Evolutionary conservation across 1,139 yeast genomes (phyloP).

Genomic region (Zygotorulaspora mrakii): DNA sequence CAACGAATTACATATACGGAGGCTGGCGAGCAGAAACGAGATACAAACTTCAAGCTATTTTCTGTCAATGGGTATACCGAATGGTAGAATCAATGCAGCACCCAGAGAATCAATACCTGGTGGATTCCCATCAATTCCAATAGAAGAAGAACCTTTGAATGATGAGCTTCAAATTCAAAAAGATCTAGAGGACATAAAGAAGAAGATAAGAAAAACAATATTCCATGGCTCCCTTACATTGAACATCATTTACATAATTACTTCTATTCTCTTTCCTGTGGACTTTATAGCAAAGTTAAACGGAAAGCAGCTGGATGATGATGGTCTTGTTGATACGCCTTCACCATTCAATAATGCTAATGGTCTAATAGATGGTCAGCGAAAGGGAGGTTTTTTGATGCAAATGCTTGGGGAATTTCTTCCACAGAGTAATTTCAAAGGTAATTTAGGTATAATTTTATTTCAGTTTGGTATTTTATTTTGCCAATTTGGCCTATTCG

Average conservation of each 20-base stretch:
- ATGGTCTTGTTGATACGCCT: slow-evolving; percentile 28
- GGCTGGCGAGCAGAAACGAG: slow-evolving; percentile 23
- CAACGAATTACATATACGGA: slow-evolving; percentile 19
- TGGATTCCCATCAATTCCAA: slow-evolving; percentile 15
- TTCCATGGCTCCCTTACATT: slow-evolving; percentile 30
- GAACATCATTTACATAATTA: slow-evolving; percentile 30
- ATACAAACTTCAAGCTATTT: slow-evolving; percentile 15
- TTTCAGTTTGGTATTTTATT: slow-evolving; percentile 33
- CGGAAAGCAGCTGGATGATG: slow-evolving; percentile 23
- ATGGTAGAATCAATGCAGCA: slow-evolving; percentile 3
- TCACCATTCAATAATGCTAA: slow-evolving; percentile 30
- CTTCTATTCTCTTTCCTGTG: slow-evolving; percentile 29
- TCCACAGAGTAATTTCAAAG: slow-evolving; percentile 35
- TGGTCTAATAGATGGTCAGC: slow-evolving; percentile 33
- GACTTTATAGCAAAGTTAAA: slow-evolving; percentile 23
- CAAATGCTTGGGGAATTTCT: slow-evolving; percentile 45
- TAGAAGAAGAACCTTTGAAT: slow-evolving; percentile 8
- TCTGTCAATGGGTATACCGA: slow-evolving; percentile 28
- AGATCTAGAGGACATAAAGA: slow-evolving; percentile 26
- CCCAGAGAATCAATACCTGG: slow-evolving; percentile 24
- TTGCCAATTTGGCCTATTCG: slow-evolving; percentile 37
- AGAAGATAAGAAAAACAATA: slow-evolving; percentile 26
- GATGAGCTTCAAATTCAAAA: slow-evolving; percentile 13
- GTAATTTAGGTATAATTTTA: slow-evolving; percentile 32
- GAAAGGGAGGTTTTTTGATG: slow-evolving; percentile 38